Conservation (phyloP, 805 yeast species). For the Saccharomycopsis sp. region DNA sequence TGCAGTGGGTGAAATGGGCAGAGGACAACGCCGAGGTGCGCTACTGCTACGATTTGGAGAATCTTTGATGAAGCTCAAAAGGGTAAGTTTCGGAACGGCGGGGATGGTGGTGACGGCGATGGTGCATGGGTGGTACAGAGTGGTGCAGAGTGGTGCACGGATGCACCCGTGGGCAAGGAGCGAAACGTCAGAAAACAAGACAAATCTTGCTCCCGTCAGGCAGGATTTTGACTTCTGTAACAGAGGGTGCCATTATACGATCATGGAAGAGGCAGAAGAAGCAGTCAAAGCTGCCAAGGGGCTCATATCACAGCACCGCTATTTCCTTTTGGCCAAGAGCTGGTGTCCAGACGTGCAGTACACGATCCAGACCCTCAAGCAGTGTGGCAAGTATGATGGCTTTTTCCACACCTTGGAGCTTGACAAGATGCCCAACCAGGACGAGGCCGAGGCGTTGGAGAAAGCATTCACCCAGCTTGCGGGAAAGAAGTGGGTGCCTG, state of each 20-base stretch:
- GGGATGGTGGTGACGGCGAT: too few species aligned
- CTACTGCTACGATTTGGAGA: constrained; percentile 36
- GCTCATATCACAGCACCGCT: constrained; percentile 37
- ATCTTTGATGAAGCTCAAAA: too few species aligned
- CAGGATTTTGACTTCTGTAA: too few species aligned
- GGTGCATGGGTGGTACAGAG: too few species aligned
- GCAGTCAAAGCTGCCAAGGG: constrained; percentile 38
- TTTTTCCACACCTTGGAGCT: constrained; percentile 46
- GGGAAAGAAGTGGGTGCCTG: constrained; percentile 63
- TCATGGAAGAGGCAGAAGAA: too few species aligned
- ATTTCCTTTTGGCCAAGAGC: constrained; percentile 53
- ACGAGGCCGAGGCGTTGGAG: constrained; percentile 45
- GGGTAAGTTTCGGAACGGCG: too few species aligned
- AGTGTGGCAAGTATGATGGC: constrained; percentile 41
- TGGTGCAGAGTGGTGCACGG: too few species aligned
- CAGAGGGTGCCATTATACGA: too few species aligned
- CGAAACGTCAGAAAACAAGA: too few species aligned
- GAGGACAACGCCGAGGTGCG: constrained; percentile 58
- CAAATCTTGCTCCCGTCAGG: too few species aligned
- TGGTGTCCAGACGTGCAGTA: constrained; percentile 80
- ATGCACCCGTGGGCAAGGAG: too few species aligned
- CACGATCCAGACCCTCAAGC: constrained; percentile 45
- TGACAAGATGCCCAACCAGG: constrained; percentile 39
- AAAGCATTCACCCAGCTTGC: constrained; percentile 46
- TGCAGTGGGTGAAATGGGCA: constrained; percentile 61